These are phyloP conservation scores for Lentinula sp. DNA, from an alignment of 768 basidiomycete genomes.

Conservation along the genomic window DNA sequence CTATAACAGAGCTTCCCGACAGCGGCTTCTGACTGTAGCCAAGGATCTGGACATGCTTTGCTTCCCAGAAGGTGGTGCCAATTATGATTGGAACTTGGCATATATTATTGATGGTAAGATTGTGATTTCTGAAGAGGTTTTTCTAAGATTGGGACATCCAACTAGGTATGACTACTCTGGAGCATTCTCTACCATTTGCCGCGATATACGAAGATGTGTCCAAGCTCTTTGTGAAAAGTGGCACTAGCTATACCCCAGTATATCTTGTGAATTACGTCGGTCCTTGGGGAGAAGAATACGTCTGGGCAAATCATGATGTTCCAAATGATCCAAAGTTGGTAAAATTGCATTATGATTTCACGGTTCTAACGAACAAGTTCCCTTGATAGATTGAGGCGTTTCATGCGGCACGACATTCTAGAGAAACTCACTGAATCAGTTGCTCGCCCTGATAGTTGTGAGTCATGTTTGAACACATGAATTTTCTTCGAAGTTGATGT, in stretches of 20 bases:
- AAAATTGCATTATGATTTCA: constrained; percentile 6
- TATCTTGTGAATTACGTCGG: constrained; percentile 82
- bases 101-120: constrained; percentile 68
- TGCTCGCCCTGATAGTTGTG: constrained; percentile 53
- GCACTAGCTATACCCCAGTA: constrained; percentile 68
- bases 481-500: not conserved
- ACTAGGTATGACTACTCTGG: constrained; percentile 72
- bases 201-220: constrained; percentile 61
- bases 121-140: not conserved
- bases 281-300: constrained; percentile 54
- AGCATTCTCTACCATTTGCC: constrained; percentile 64
- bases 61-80: constrained; percentile 75
- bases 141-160: not conserved
- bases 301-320: constrained; percentile 62
- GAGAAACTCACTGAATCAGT: constrained; percentile 56
- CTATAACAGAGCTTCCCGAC: constrained; percentile 46
- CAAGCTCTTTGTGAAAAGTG: constrained; percentile 56
- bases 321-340: constrained; percentile 65
- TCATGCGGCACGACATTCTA: constrained; percentile 58
- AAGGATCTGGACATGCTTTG: constrained; percentile 61
- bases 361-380: not conserved
- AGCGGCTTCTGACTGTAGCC: constrained; percentile 56
- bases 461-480: constrained; percentile 13
- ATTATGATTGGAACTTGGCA: constrained; percentile 71
- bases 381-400: constrained; percentile 48